Evolutionary conservation across 345 rosid genomes (phyloP).

Genomic region (Rhizophora apiculata): DNA sequence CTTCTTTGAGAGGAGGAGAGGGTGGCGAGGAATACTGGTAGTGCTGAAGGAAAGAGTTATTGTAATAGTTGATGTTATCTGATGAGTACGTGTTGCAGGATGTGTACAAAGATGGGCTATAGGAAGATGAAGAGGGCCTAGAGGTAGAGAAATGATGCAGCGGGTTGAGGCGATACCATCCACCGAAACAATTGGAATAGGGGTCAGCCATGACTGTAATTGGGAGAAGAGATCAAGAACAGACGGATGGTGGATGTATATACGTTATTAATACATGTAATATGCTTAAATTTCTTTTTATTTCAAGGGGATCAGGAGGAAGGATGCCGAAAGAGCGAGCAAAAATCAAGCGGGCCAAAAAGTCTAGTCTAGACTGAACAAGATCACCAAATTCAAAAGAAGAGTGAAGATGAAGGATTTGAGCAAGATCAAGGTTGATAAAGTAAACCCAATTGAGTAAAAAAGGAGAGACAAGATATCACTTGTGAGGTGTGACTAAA

Average conservation of each 20-base stretch:
- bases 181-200: constrained; percentile 47
- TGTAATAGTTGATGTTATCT: constrained; percentile 18
- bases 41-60: constrained; percentile 16
- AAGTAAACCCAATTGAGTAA: constrained; percentile 33
- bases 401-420: constrained; percentile 11
- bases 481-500: constrained; percentile 45
- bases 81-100: constrained; percentile 25
- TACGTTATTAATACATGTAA: too few relatives aligned
- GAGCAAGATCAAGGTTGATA: constrained; percentile 19
- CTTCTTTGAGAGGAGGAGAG: constrained; percentile 80
- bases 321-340: constrained; percentile 17
- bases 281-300: too few relatives aligned
- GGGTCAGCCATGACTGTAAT: constrained; percentile 61
- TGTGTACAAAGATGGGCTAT: constrained; percentile 26
- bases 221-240: constrained; percentile 17
- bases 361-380: constrained; percentile 24
- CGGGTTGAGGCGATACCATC: constrained; percentile 40
- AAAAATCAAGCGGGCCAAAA: constrained; percentile 18
- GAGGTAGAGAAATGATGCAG: constrained; percentile 40
- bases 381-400: constrained; percentile 26
- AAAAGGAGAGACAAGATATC: constrained; percentile 45
- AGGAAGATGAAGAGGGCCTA: constrained; percentile 26
- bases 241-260: constrained; percentile 21
- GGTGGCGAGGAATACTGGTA: constrained; percentile 33
- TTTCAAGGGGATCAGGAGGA: constrained; percentile 16